Evolutionary conservation across 768 basidiomycete genomes (phyloP), one percentile per base, ranked within the genome.

Genomic region (Agrocybe pediades): DNA sequence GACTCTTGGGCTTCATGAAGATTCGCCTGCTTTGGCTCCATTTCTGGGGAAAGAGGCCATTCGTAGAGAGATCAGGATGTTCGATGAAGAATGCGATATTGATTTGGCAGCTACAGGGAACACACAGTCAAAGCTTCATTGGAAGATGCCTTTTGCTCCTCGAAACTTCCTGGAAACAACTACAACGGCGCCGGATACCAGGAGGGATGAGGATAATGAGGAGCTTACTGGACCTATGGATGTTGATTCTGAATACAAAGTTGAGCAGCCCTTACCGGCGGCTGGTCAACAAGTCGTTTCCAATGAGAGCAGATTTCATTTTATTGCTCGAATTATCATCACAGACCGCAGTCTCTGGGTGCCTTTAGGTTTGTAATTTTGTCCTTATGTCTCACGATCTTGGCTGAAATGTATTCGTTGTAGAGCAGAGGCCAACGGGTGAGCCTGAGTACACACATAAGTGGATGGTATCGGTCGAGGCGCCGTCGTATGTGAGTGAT

Each of bases 391-490:
- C 51, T 21, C 48, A n/a, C 19, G 8, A 19, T 26, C 9, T 29
- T 40, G 15, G 26, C 40, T 50, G 6, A 41, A 21, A 43, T 8
- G 44, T 15, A n/a, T 24, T 4, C 43, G 21, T 43, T 20, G 39
- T 7, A 77, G 74, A 68, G 3, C 60, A 68, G 46, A 73, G 72
- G 29, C 44, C 51, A 21, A 58, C 52, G 43, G 54, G 49, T n/a
- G 51, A 64, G 30, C 33, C 56, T 48, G 56, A 56, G 2, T 71
- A 73, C 53, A 75, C 77, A 1, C 77, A 81, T 62, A 78, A 76
- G 63, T 83, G 82, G 82, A 82, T 81, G 80, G 69, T 83, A 33
- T 77, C 75, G 0, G 70, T 80, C 11, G 78, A 81, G 52, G 71
- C 80, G 5, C 78, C 82, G 21, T 78, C 80, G 39, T 83, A 82